phyloP scores from a whole-genome alignment of 352 stramenopile species.

The Pythium oligandrum region DNA sequence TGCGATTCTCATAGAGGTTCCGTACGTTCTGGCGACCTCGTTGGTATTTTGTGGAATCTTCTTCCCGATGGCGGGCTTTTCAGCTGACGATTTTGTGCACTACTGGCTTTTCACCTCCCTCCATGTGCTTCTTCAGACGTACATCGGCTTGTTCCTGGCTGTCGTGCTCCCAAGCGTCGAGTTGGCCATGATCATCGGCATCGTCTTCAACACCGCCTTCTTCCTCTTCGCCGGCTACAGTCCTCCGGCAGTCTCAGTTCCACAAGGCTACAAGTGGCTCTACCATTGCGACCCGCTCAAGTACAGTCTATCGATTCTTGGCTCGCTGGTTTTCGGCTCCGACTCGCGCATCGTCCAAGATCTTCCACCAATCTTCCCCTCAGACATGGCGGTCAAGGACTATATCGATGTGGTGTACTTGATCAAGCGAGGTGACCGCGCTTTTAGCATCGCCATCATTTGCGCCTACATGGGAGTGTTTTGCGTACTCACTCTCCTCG shows the following conservation, averaged over 20 bases:
- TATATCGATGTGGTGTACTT: slow-evolving; percentile 20
- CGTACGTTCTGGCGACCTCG: slow-evolving; percentile 21
- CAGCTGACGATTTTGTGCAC: slow-evolving; percentile 32
- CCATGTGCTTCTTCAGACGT: slow-evolving; percentile 43
- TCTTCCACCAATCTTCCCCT: too few species aligned
- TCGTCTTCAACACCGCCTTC: slow-evolving; percentile 32
- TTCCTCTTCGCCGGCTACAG: slow-evolving; percentile 39
- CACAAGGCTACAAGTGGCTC: slow-evolving; percentile 16
- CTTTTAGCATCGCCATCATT: slow-evolving; percentile 18
- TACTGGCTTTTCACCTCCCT: slow-evolving; percentile 53
- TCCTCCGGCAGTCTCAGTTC: slow-evolving; percentile 13
- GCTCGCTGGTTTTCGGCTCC: slow-evolving; percentile 14
- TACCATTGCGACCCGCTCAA: slow-evolving; percentile 7
- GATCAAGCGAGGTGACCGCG: slow-evolving; percentile 23
- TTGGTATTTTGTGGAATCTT: slow-evolving; percentile 27
- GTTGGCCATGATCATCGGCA: slow-evolving; percentile 19
- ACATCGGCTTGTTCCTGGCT: slow-evolving; percentile 66
- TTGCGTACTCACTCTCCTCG: slow-evolving; percentile 22
- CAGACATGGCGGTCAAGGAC: too few species aligned
- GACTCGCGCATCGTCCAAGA: background rate
- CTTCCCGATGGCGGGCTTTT: slow-evolving; percentile 24
- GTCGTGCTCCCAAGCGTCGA: slow-evolving; percentile 24
- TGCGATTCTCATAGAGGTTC: slow-evolving; percentile 59
- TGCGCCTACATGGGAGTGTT: slow-evolving; percentile 24
- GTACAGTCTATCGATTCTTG: slow-evolving; percentile 19